phyloP scores from a whole-genome alignment of 768 basidiomycete species.

The Tylopilus sp. region DNA sequence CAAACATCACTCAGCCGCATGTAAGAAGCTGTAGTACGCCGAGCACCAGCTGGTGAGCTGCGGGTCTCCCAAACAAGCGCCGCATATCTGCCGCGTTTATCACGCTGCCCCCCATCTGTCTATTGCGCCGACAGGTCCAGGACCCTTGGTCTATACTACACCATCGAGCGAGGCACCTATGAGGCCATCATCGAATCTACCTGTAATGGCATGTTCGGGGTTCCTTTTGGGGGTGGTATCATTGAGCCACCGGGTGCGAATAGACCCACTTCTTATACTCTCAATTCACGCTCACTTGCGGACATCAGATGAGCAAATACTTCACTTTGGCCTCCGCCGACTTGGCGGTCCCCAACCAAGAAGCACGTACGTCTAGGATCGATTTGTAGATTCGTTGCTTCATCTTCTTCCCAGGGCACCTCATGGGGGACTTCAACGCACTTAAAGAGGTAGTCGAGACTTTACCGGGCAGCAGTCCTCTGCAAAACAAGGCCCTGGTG shows the following conservation, averaged over 20 bases:
- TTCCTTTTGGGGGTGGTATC: slow-evolving; percentile 73
- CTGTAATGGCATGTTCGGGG: slow-evolving; percentile 97
- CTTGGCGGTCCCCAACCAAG: slow-evolving; percentile 90
- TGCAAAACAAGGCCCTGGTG: slow-evolving; percentile 77
- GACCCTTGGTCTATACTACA: too few relatives aligned
- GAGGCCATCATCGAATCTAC: slow-evolving; percentile 77
- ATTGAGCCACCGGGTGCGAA: slow-evolving; percentile 83
- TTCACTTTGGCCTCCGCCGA: slow-evolving; percentile 79
- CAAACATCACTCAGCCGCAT: too few relatives aligned
- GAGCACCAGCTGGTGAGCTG: too few relatives aligned
- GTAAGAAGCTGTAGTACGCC: too few relatives aligned
- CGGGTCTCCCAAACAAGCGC: too few relatives aligned
- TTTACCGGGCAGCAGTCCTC: slow-evolving; percentile 73
- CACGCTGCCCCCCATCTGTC: too few relatives aligned
- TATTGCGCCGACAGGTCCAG: too few relatives aligned
- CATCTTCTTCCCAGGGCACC: slow-evolving; percentile 50
- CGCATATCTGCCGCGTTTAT: too few relatives aligned
- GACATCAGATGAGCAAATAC: slow-evolving; percentile 59
- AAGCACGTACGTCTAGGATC: slow-evolving; percentile 40
- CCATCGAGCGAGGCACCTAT: slow-evolving; percentile 57
- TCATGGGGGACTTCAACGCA: slow-evolving; percentile 84
- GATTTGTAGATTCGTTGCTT: not conserved
- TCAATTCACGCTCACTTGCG: not conserved
- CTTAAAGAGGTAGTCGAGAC: slow-evolving; percentile 70
- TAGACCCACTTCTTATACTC: slow-evolving; percentile 5